Percentiles rank a stretch among this genome's conserved stretches.
phyloP scores from a whole-genome alignment of 805 yeast genomes.

The Wickerhamiella slavikovae region DNA sequence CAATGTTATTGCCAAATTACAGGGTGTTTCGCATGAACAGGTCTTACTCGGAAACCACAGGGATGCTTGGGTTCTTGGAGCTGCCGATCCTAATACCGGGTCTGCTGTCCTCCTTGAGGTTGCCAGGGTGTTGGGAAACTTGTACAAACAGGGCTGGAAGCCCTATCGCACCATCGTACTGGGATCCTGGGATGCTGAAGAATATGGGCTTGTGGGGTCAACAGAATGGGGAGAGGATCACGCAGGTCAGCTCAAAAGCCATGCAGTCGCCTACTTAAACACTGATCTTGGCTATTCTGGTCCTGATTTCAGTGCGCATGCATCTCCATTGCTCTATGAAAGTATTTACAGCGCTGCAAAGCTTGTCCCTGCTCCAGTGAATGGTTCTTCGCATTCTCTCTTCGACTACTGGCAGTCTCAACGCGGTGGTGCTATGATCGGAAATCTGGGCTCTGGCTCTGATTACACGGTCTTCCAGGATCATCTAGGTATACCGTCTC shows the following conservation, averaged over 20 bases:
- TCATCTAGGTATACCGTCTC: constrained; percentile 22
- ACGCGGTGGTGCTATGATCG: constrained; percentile 18
- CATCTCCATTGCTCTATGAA: constrained; percentile 39
- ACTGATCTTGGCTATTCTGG: constrained; percentile 49
- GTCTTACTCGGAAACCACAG: constrained; percentile 57
- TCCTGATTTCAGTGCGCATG: constrained; percentile 25
- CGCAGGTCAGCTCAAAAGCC: constrained; percentile 24
- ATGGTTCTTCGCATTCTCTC: constrained; percentile 2
- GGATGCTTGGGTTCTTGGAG: constrained; percentile 65
- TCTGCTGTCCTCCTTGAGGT: constrained; percentile 44
- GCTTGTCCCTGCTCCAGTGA: constrained; percentile 27
- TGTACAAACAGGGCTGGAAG: constrained; percentile 40
- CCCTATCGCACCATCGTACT: constrained; percentile 51
- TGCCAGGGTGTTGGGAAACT: constrained; percentile 34
- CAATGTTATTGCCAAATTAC: constrained; percentile 41
- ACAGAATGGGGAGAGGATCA: constrained; percentile 59
- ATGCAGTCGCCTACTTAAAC: constrained; percentile 47
- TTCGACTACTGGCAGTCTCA: constrained; percentile 1
- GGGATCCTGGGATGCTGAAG: constrained; percentile 71
- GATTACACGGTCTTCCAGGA: constrained; percentile 32
- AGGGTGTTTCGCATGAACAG: constrained; percentile 34
- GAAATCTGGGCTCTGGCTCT: constrained; percentile 45
- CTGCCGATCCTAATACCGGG: constrained; percentile 68
- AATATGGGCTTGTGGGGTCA: constrained; percentile 51
- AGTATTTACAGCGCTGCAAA: constrained; percentile 26